A percentile compares a stretch with the other conserved stretches of the same genome.
Conservation (phyloP, 495 filamentous ascomycete genomes). For the Hypoxylon rickii region DNA sequence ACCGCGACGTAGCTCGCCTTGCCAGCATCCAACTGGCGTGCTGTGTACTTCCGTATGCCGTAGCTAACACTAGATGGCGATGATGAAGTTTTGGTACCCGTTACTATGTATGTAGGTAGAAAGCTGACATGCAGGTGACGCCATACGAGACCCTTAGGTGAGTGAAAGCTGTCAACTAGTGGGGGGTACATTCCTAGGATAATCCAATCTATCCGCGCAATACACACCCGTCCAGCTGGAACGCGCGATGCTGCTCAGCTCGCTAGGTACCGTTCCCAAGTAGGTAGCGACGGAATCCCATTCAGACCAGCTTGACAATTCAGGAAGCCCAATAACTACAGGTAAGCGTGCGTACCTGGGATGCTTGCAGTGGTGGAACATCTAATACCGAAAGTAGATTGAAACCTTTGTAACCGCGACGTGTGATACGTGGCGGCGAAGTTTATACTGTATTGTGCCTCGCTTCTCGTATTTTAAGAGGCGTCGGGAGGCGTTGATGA, state of each 20-base stretch:
- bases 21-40: too few relatives aligned
- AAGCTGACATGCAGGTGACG: slow-evolving; percentile 16
- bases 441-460: slow-evolving; percentile 25
- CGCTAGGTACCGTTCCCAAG: not conserved
- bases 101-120: too few relatives aligned
- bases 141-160: slow-evolving; percentile 20
- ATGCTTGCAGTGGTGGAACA: slow-evolving; percentile 13
- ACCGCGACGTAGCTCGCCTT: too few relatives aligned
- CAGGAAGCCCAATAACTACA: not conserved
- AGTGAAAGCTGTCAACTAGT: slow-evolving; percentile 12
- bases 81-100: too few relatives aligned
- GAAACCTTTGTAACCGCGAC: slow-evolving; percentile 9
- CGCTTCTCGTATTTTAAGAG: slow-evolving; percentile 27
- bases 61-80: too few relatives aligned
- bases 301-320: not conserved
- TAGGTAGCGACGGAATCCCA: not conserved
- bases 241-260: slow-evolving; percentile 12
- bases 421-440: slow-evolving; percentile 28
- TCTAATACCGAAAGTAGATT: slow-evolving; percentile 10
- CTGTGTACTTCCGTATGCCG: too few relatives aligned
- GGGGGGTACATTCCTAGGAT: not conserved
- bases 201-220: slow-evolving; percentile 8
- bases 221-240: slow-evolving; percentile 7
- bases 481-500: slow-evolving; percentile 12
- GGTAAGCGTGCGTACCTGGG: slow-evolving; percentile 7